A percentile compares a stretch with the other conserved stretches of the same genome.
Evolutionary conservation across 345 rosid species (phyloP).

Genomic region (Linum usitatissimum): DNA sequence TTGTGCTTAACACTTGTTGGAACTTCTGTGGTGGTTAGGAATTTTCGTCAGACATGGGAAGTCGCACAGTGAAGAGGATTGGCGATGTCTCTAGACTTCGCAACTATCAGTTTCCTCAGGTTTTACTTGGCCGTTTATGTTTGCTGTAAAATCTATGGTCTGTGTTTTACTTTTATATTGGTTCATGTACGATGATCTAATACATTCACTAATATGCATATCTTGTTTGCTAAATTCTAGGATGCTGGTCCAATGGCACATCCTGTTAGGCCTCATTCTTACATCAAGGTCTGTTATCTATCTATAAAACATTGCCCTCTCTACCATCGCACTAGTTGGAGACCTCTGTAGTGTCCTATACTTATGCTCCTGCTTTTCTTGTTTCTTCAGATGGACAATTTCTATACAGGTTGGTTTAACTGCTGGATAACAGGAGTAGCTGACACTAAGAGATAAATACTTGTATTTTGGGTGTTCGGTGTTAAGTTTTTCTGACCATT

Average conservation of each 20-base stretch:
- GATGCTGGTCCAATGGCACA: slow-evolving; percentile 99
- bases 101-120: slow-evolving; percentile 87
- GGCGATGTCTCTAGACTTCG: slow-evolving; percentile 90
- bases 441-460: slow-evolving; percentile 2
- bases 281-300: slow-evolving; percentile 63
- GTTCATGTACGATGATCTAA: not conserved
- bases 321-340: not conserved
- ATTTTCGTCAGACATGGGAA: slow-evolving; percentile 99
- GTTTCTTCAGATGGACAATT: slow-evolving; percentile 85
- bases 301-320: not conserved
- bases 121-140: slow-evolving; percentile 16
- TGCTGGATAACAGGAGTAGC: not conserved
- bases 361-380: slow-evolving; percentile 17
- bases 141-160: not conserved
- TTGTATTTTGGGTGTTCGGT: slow-evolving; percentile 6
- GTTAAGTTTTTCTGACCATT: slow-evolving; percentile 15
- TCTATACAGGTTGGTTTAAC: slow-evolving; percentile 75
- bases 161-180: not conserved
- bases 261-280: slow-evolving; percentile 97
- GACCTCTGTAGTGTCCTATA: not conserved
- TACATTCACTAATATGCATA: not conserved
- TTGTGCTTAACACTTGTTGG: not conserved
- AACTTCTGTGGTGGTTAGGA: slow-evolving; percentile 36
- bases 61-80: slow-evolving; percentile 91
- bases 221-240: slow-evolving; percentile 24